These are phyloP conservation scores for Serendipita indica DNA, from an alignment of 768 basidiomycete genomes.

Conservation along the genomic window DNA sequence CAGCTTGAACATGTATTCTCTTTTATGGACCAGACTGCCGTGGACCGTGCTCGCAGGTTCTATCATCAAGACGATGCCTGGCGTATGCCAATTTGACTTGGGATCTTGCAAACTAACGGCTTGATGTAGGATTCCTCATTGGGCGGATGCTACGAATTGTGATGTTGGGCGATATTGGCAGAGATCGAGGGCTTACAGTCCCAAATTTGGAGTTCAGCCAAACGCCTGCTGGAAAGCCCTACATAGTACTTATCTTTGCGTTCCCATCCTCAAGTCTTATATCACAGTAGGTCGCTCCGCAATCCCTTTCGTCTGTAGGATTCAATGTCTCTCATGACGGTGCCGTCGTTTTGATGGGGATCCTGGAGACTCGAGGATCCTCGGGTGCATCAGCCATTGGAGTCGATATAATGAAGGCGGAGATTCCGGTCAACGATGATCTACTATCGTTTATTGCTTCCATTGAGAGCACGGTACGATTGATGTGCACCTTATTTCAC, in stretches of 20 bases:
- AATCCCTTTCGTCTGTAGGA: slow-evolving; percentile 38
- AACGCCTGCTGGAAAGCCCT: slow-evolving; percentile 45
- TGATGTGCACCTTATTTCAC: slow-evolving; percentile 7
- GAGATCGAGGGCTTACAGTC: background rate
- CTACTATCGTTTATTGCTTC: slow-evolving; percentile 46
- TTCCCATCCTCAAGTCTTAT: no score
- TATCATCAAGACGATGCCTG: slow-evolving; percentile 62
- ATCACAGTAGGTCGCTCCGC: slow-evolving; percentile 7
- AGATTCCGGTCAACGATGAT: slow-evolving; percentile 42
- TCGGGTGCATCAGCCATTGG: slow-evolving; percentile 29
- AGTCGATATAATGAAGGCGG: slow-evolving; percentile 69
- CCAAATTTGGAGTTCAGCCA: slow-evolving; percentile 25
- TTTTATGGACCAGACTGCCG: slow-evolving; percentile 42
- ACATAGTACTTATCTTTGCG: slow-evolving; percentile 27
- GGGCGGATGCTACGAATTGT: slow-evolving; percentile 47
- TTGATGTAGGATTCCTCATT: slow-evolving; percentile 55
- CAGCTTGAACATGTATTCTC: slow-evolving; percentile 41
- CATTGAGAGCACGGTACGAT: slow-evolving; percentile 48
- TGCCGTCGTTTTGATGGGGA: slow-evolving; percentile 52
- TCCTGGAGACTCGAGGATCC: slow-evolving; percentile 12
- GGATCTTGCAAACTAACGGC: background rate
- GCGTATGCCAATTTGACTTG: slow-evolving; percentile 29
- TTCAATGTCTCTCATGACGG: slow-evolving; percentile 80
- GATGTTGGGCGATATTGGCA: background rate
- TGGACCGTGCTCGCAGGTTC: slow-evolving; percentile 45